phyloP scores from a whole-genome alignment of 176 grass and related monocot genomes.

The Ampelocalamus luodianensis region DNA sequence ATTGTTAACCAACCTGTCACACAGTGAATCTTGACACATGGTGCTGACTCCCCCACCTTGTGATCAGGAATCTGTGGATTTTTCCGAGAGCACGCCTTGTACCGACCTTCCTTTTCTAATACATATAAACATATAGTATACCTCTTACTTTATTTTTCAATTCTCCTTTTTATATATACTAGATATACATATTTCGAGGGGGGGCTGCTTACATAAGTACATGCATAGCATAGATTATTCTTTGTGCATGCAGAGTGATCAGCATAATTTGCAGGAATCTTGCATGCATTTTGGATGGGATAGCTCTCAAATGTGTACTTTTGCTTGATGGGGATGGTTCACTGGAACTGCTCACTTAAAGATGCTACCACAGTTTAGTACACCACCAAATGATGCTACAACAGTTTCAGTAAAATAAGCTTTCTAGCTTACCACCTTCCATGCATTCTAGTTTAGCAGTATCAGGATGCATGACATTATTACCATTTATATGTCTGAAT shows the following conservation, averaged over 20 bases:
- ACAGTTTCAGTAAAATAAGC: too few relatives aligned
- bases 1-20: not conserved
- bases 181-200: not conserved
- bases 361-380: not conserved
- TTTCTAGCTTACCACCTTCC: too few relatives aligned
- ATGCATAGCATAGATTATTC: not conserved
- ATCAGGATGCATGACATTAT: too few relatives aligned
- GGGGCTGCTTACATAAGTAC: too few relatives aligned
- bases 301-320: not conserved
- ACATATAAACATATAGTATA: not conserved
- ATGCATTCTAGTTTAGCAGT: too few relatives aligned
- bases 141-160: not conserved
- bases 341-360: not conserved
- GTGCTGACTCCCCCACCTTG: not conserved
- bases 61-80: not conserved
- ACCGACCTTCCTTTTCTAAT: not conserved
- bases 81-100: conserved; percentile 1
- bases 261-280: too few relatives aligned
- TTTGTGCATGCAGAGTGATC: too few relatives aligned
- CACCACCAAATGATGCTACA: too few relatives aligned
- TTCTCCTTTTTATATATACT: not conserved
- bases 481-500: too few relatives aligned
- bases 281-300: not conserved
- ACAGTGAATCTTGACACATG: not conserved
- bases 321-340: not conserved